phyloP scores from a whole-genome alignment of 2,329 filamentous ascomycete genomes.

The Aspergillus sp. region DNA sequence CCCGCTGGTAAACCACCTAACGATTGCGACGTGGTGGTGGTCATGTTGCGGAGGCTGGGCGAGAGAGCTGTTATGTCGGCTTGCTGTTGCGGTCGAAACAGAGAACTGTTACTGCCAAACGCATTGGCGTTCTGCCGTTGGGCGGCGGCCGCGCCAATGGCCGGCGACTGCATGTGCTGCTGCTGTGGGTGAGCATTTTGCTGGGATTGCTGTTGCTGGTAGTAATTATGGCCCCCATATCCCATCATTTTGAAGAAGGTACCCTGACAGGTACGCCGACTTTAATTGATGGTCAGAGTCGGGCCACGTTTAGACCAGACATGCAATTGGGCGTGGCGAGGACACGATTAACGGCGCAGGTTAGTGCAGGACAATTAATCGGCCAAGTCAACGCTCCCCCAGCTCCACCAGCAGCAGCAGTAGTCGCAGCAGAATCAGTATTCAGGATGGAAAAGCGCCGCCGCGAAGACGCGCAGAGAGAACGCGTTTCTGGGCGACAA shows the following conservation, averaged over 20 bases:
- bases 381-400: neutral
- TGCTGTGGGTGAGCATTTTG: conserved; percentile 25
- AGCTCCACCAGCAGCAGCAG: conserved; percentile 12
- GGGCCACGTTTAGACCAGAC: conserved; percentile 3
- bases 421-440: neutral
- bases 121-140: conserved; percentile 28
- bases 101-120: conserved; percentile 25
- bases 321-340: neutral
- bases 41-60: conserved; percentile 35
- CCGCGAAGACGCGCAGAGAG: conserved; percentile 6
- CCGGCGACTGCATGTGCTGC: conserved; percentile 32
- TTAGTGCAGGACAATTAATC: neutral
- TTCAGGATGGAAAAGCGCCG: conserved; percentile 1
- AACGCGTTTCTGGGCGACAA: conserved; percentile 7
- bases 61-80: conserved; percentile 27
- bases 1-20: conserved; percentile 30
- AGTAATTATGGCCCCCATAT: conserved; percentile 33
- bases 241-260: conserved; percentile 33
- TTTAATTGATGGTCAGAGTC: conserved; percentile 1
- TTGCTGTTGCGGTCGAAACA: conserved; percentile 29
- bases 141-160: conserved; percentile 23
- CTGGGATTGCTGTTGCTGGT: conserved; percentile 26
- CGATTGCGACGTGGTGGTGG: conserved; percentile 29
- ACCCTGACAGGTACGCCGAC: neutral
- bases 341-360: neutral